Percentiles rank a stretch among this genome's conserved stretches.
Conservation (phyloP, 2,329 filamentous ascomycete genomes). For the Lachnum nothofagi region DNA sequence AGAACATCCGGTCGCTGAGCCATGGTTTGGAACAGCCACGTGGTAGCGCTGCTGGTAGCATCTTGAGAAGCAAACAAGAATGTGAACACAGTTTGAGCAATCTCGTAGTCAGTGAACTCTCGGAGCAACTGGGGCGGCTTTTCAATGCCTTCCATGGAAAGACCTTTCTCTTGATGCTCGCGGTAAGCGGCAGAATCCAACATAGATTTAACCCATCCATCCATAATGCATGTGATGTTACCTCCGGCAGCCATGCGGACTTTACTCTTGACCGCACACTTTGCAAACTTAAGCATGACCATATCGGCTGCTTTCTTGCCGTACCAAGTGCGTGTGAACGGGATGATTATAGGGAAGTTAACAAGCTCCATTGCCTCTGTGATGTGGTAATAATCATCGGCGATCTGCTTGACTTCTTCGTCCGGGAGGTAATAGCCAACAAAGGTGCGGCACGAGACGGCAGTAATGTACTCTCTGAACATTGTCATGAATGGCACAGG, state of each 20-base stretch:
- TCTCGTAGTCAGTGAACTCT: constrained; percentile 85
- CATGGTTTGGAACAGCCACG: constrained; percentile 92
- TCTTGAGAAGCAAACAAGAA: constrained; percentile 98
- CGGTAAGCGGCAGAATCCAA: constrained; percentile 78
- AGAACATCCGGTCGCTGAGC: constrained; percentile 91
- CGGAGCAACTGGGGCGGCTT: constrained; percentile 81
- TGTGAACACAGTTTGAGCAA: constrained; percentile 88
- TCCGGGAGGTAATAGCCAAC: constrained; percentile 93
- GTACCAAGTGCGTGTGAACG: constrained; percentile 94
- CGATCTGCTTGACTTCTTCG: constrained; percentile 85
- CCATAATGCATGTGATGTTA: constrained; percentile 86
- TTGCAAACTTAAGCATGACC: constrained; percentile 82
- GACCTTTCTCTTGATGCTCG: constrained; percentile 69
- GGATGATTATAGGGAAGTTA: constrained; percentile 95
- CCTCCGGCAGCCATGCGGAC: constrained; percentile 85
- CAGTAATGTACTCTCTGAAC: constrained; percentile 92
- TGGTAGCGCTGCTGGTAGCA: constrained; percentile 86
- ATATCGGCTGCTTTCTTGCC: constrained; percentile 93
- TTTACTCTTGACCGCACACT: constrained; percentile 90
- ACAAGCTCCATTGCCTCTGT: constrained; percentile 93
- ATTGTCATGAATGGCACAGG: constrained; percentile 82
- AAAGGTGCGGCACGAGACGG: constrained; percentile 93
- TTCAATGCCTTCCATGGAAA: constrained; percentile 60
- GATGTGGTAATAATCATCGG: constrained; percentile 94
- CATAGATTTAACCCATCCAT: constrained; percentile 88